A percentile compares a stretch with the other conserved stretches of the same genome.
phyloP scores from a whole-genome alignment of 2,329 filamentous ascomycete species.

The Balansia obtecta region DNA sequence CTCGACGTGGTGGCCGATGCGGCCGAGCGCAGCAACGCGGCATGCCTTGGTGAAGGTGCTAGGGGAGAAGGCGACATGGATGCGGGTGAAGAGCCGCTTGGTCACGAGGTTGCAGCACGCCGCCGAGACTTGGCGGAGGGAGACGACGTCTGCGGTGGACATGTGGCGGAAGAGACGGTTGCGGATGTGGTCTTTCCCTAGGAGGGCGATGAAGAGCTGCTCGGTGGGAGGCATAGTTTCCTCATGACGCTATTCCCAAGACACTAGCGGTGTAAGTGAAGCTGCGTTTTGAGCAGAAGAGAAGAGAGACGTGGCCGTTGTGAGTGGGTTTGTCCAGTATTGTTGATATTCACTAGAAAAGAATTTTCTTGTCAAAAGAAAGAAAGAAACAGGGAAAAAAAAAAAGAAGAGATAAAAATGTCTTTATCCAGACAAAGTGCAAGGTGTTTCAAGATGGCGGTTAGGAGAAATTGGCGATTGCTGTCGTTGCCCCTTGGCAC shows the following conservation, averaged over 20 bases:
- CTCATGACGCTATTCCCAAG: constrained; percentile 28
- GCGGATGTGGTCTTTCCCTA: constrained; percentile 38
- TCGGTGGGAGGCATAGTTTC: constrained; percentile 38
- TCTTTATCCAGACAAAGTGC: no score
- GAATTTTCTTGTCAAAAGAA: no score
- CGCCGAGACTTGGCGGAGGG: constrained; percentile 54
- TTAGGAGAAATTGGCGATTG: no score
- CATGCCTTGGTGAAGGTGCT: constrained; percentile 65
- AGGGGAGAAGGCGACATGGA: constrained; percentile 58
- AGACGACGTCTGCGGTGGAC: constrained; percentile 39
- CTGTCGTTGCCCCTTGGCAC: not conserved
- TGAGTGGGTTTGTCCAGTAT: no score
- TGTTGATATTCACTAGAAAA: no score
- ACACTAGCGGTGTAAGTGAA: not conserved
- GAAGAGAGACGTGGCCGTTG: no score
- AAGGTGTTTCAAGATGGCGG: no score
- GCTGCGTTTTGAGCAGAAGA: not conserved
- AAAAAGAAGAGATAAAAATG: not conserved
- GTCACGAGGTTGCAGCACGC: constrained; percentile 60
- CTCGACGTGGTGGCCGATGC: constrained; percentile 69
- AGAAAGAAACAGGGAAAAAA: not conserved
- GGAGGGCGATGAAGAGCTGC: constrained; percentile 40
- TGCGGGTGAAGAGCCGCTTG: constrained; percentile 54
- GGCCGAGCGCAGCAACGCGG: constrained; percentile 59
- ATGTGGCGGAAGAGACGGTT: constrained; percentile 37